Base-by-base conservation (phyloP, 441 rosid genomes). In the Flueggea neowawraea region DNA sequence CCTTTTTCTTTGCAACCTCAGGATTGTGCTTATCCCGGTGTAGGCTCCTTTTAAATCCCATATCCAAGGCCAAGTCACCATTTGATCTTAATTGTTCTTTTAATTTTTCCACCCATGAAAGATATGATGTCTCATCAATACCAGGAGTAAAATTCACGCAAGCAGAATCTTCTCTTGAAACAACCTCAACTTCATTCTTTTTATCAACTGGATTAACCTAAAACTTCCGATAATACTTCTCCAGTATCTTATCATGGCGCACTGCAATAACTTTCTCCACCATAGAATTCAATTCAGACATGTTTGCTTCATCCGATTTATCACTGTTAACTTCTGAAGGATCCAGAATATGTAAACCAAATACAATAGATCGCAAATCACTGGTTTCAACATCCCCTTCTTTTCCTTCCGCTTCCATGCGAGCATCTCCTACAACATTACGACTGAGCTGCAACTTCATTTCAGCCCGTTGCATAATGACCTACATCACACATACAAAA, bases 121-220 rank as follows among this genome's bases (percentile, higher is more conserved):
- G 86, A 81, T 90, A 93, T 31, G 92, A 84, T 72, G 85, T 89
- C 78, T 93, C 97, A 68, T 88, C 92, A 73, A 90, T 80, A 81
- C 78, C 87, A 60, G 91, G 72, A 69, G 85, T 72, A 68, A 72
- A 62, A 71, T 39, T 50, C 10, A 41, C 63, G 16, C 72, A 74
- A 54, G 82, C 61, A 63, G 82, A 75, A 58, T 45, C 65, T 56
- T 66, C 79, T 68, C 41, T 55, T 33, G n/a, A n/a, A n/a, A 61
- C 32, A 58, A 62, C 32, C 45, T 71, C 70, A 39, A 32, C 22
- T 12, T 65, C 70, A 16, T 71, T 63, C 63, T 68, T 55, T 60
- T 70, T 51, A 68, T 78, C 81, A 60, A 59, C 68, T 12, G 78
- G 69, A 72, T 73, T 76, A 1, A 90, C 66, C 75, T 78, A 88